phyloP scores from a whole-genome alignment of 2,329 filamentous ascomycete species.

The Botrytis galanthina region DNA sequence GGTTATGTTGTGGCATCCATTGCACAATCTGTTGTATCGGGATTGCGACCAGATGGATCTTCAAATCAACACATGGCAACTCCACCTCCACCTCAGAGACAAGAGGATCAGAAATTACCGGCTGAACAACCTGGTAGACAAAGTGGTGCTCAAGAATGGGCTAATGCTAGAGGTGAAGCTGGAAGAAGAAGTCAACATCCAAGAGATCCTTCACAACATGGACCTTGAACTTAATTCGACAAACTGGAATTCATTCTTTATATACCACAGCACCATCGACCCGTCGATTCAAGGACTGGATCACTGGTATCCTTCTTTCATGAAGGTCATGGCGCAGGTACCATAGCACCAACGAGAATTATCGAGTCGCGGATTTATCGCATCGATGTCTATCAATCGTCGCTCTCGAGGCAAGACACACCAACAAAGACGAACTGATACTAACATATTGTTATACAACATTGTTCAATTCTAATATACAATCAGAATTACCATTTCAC shows the following conservation, averaged over 20 bases:
- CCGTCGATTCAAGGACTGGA: neutral
- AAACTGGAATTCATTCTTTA: neutral
- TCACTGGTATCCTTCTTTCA: neutral
- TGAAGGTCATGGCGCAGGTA: neutral
- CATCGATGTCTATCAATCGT: neutral
- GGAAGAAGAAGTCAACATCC: constrained; percentile 41
- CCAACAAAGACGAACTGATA: neutral
- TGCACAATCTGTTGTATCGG: constrained; percentile 58
- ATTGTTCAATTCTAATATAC: constrained; percentile 9
- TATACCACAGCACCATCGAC: neutral
- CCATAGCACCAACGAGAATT: neutral
- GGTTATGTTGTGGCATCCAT: constrained; percentile 72
- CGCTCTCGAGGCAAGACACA: neutral
- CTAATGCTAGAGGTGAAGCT: constrained; percentile 48
- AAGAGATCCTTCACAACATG: constrained; percentile 46
- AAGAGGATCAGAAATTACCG: constrained; percentile 59
- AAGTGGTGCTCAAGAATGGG: constrained; percentile 51
- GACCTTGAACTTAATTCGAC: constrained; percentile 31
- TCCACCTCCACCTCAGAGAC: constrained; percentile 24
- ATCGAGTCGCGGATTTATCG: constrained; percentile 2
- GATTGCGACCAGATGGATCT: constrained; percentile 31
- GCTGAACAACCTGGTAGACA: constrained; percentile 57
- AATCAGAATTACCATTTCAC: neutral
- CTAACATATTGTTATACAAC: neutral
- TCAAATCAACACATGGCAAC: constrained; percentile 19